A percentile compares a stretch with the other conserved stretches of the same genome.
Conservation (phyloP, 2,329 filamentous ascomycete genomes). For the Pseudogymnoascus sp. region DNA sequence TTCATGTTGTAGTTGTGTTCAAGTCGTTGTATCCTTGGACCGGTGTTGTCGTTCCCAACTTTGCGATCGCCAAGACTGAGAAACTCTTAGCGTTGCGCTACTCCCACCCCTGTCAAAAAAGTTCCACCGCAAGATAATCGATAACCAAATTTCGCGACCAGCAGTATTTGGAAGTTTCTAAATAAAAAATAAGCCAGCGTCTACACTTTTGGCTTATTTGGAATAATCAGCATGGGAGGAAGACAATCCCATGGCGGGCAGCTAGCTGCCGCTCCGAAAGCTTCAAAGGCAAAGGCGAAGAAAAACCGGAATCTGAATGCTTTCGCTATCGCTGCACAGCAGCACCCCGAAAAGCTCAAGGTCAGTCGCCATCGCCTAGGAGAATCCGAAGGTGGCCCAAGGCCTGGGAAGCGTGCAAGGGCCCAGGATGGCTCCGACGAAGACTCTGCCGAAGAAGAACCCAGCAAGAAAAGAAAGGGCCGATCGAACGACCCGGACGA, state of each 20-base stretch:
- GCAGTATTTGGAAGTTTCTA: constrained; percentile 17
- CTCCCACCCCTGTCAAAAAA: constrained; percentile 10
- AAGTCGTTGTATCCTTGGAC: not conserved
- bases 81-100: constrained; percentile 9
- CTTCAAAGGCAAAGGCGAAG: constrained; percentile 41
- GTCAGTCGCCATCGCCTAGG: constrained; percentile 53
- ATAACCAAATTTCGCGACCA: constrained; percentile 10
- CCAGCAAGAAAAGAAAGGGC: constrained; percentile 31
- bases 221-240: constrained; percentile 26
- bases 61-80: constrained; percentile 4
- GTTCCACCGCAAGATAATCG: constrained; percentile 9
- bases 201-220: not conserved
- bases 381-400: constrained; percentile 38
- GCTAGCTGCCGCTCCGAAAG: constrained; percentile 28
- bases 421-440: constrained; percentile 39
- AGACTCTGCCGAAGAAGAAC: constrained; percentile 29
- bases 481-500: constrained; percentile 35
- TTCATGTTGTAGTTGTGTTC: constrained; percentile 43
- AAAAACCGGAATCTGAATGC: constrained; percentile 43
- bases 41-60: constrained; percentile 9
- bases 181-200: constrained; percentile 10
- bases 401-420: constrained; percentile 28
- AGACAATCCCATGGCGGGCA: constrained; percentile 30
- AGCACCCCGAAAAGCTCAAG: constrained; percentile 45
- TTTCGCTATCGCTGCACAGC: constrained; percentile 55